Conservation (phyloP, 495 filamentous ascomycete species). For the Hapsidospora chrysogenum region DNA sequence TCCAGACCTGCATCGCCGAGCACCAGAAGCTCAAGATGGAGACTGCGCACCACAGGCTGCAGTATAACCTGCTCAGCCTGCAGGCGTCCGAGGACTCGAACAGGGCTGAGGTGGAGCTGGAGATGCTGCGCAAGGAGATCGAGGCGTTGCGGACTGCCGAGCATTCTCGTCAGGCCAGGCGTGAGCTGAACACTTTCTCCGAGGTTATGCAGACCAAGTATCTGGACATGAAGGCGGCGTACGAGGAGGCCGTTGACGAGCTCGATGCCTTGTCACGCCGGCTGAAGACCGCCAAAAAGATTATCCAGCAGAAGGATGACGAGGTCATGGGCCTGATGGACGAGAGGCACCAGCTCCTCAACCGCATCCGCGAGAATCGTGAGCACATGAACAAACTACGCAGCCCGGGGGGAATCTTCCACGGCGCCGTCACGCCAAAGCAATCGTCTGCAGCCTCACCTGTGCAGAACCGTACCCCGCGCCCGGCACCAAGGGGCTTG, state of each 20-base stretch:
- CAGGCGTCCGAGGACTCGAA: conserved; percentile 76
- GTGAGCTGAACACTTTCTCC: conserved; percentile 20
- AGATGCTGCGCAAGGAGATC: conserved; percentile 81
- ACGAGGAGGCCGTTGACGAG: conserved; percentile 45
- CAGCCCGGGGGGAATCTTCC: conserved; percentile 36
- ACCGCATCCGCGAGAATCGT: conserved; percentile 74
- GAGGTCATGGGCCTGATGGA: conserved; percentile 47
- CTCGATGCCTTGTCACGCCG: conserved; percentile 45
- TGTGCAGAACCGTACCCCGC: conserved; percentile 32
- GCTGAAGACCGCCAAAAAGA: conserved; percentile 53
- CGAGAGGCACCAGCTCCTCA: conserved; percentile 58
- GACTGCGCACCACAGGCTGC: conserved; percentile 80
- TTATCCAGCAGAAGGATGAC: conserved; percentile 51
- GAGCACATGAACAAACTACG: conserved; percentile 60
- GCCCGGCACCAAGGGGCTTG: conserved; percentile 17
- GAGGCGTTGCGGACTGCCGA: conserved; percentile 60
- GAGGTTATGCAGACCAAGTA: conserved; percentile 26
- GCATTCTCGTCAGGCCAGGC: conserved; percentile 28
- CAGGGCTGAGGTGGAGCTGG: conserved; percentile 79
- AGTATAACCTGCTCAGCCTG: conserved; percentile 73
- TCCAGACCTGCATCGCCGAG: conserved; percentile 34
- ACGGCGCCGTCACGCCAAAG: conserved; percentile 36
- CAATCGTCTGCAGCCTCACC: conserved; percentile 23
- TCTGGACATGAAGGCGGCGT: conserved; percentile 26
- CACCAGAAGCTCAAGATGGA: conserved; percentile 56